These are phyloP conservation scores for Ascochyta rabiei DNA, from an alignment of 2,329 filamentous ascomycete species.

Conservation along the genomic window DNA sequence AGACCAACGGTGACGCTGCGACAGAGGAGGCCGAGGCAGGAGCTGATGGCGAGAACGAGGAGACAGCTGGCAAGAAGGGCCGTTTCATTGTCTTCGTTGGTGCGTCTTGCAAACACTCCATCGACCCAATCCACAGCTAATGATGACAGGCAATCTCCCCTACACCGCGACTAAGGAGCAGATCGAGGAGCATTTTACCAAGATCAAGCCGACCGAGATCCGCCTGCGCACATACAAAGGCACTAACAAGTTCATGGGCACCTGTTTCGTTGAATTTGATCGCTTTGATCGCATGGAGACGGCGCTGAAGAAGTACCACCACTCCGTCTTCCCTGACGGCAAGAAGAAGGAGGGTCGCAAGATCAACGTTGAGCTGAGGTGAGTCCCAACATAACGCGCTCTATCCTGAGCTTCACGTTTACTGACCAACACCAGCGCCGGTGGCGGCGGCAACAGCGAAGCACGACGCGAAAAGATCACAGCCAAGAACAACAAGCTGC, in stretches of 20 bases:
- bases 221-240: slow-evolving; percentile 57
- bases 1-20: slow-evolving; percentile 23
- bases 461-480: slow-evolving; percentile 76
- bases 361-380: slow-evolving; percentile 94
- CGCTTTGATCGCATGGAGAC: slow-evolving; percentile 90
- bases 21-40: slow-evolving; percentile 24
- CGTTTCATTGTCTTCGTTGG: slow-evolving; percentile 82
- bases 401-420: neutral
- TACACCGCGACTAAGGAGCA: slow-evolving; percentile 76
- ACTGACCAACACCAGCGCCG: slow-evolving; percentile 62
- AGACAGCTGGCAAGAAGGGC: slow-evolving; percentile 49
- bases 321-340: slow-evolving; percentile 72
- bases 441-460: slow-evolving; percentile 81
- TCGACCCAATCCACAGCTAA: slow-evolving; percentile 10
- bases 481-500: slow-evolving; percentile 84
- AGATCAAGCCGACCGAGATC: slow-evolving; percentile 71
- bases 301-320: slow-evolving; percentile 88
- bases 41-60: slow-evolving; percentile 23
- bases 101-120: slow-evolving; percentile 39
- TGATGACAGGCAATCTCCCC: slow-evolving; percentile 76
- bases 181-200: slow-evolving; percentile 77
- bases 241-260: slow-evolving; percentile 47
- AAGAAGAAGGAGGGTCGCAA: slow-evolving; percentile 67
- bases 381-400: slow-evolving; percentile 39
- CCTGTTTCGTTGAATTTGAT: slow-evolving; percentile 78